Evolutionary conservation across 805 yeast species (phyloP).

Genomic region (Candida ortonii): DNA sequence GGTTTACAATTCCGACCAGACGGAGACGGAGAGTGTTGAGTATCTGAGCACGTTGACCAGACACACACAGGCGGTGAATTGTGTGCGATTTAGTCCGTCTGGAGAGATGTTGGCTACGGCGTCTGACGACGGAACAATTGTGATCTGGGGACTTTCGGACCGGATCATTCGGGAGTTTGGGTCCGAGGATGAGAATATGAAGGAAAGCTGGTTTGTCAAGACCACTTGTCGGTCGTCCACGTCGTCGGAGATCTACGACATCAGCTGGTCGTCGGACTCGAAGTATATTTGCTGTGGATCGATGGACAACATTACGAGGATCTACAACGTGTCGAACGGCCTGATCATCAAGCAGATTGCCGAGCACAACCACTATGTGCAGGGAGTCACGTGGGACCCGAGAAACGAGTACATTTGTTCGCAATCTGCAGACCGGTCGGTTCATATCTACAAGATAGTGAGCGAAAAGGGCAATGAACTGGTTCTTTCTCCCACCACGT

Average conservation of each 20-base stretch:
- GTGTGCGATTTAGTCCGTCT: constrained; percentile 70
- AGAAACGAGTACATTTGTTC: constrained; percentile 70
- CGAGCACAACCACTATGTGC: constrained; percentile 86
- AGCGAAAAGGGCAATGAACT: constrained; percentile 27
- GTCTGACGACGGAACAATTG: constrained; percentile 89
- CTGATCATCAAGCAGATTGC: constrained; percentile 54
- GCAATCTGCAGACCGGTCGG: constrained; percentile 85
- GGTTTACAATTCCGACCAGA: constrained; percentile 20
- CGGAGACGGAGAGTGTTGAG: constrained; percentile 46
- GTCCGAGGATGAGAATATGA: constrained; percentile 48
- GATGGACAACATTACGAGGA: constrained; percentile 80
- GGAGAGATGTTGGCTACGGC: constrained; percentile 82
- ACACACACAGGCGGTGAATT: constrained; percentile 94
- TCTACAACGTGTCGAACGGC: constrained; percentile 60
- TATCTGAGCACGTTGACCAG: constrained; percentile 79
- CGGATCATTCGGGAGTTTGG: constrained; percentile 60
- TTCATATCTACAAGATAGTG: constrained; percentile 61
- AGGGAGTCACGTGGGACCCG: constrained; percentile 98
- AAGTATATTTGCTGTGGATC: constrained; percentile 79
- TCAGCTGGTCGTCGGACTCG: constrained; percentile 90
- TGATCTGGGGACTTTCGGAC: constrained; percentile 71
- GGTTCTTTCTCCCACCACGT: constrained; percentile 38
- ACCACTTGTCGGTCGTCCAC: constrained; percentile 49
- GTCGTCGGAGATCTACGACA: constrained; percentile 79
- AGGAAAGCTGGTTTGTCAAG: constrained; percentile 73